Evolutionary conservation across 768 basidiomycete genomes (phyloP), one percentile per base, ranked within the genome.

Genomic region (Lentinula lateritia): DNA sequence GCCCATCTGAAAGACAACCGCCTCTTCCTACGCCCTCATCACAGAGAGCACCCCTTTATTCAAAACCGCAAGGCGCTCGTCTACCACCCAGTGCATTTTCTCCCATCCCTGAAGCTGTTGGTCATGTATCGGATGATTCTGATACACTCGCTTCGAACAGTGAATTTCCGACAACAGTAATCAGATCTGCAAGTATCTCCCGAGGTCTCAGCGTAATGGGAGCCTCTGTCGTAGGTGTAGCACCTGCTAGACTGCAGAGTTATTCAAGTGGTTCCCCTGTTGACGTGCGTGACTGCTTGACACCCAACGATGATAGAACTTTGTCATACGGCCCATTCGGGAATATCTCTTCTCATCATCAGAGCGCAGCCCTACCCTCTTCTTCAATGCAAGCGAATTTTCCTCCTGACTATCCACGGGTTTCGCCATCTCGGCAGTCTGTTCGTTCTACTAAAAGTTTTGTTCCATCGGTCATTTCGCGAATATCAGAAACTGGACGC

Each of bases 381-480:
- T 67, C 69, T 10, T 62, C 65, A n/a, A 63, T 65, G 15, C 66
- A 64, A 34, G 61, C 55, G n/a, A 61, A 63, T 12, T 66, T 69
- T 52, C 62, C 67, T 1, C 64, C 64, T 4, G 60, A 64, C 18
- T 34, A 41, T 32, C 15, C 63, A 41, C 43, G 54, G 18, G 45
- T 13, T 18, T 53, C 65, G 1, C 60, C 61, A 53, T 64, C 63
- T 34, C 74, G 79, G 38, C 66, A 73, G 42, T 85, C 85, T 5
- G 64, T 76, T 5, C 72, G 78, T 59, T 85, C 84, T 2, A 72
- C 72, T 18, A 81, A 69, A 68, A 83, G 80, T 66, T 70, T 71
- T 53, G 78, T 78, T 4, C 74, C 83, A 6, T 84, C 84, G 8
- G 77, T 85, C 64, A 74, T 85, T 16, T 83, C 83, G 32, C 72